Evolutionary conservation across 2,329 filamentous ascomycete species (phyloP).

Genomic region (Chaetothyriales sp.): DNA sequence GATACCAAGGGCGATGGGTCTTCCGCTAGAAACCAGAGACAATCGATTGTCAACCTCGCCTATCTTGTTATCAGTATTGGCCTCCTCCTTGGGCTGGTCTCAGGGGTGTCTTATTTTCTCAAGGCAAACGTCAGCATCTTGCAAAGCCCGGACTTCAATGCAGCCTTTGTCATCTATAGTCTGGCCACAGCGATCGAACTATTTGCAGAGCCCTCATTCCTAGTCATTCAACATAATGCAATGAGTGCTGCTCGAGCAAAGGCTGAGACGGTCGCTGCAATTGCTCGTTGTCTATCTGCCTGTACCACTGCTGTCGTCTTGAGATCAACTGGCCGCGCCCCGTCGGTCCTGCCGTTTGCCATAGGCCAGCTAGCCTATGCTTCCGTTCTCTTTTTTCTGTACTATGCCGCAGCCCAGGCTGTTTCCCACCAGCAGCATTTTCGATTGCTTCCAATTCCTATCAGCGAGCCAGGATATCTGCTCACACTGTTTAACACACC

Average conservation of each 20-base stretch:
- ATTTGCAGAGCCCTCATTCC: conserved; percentile 74
- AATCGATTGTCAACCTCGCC: conserved; percentile 75
- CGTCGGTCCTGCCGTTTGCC: conserved; percentile 78
- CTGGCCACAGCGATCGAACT: conserved; percentile 57
- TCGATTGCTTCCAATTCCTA: conserved; percentile 8
- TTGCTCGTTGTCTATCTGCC: conserved; percentile 60
- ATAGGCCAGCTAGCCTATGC: conserved; percentile 72
- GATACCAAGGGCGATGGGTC: conserved; percentile 15
- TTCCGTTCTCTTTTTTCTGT: conserved; percentile 51
- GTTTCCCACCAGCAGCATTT: conserved; percentile 30
- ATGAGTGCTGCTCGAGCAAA: conserved; percentile 64
- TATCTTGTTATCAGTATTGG: conserved; percentile 64
- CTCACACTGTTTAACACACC: conserved; percentile 50
- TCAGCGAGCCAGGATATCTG: conserved; percentile 30
- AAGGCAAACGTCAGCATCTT: conserved; percentile 36
- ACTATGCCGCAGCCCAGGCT: conserved; percentile 50
- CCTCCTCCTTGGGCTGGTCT: conserved; percentile 41
- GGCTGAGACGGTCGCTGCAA: conserved; percentile 70
- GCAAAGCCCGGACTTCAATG: conserved; percentile 46
- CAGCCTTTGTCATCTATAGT: conserved; percentile 40
- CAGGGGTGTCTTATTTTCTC: conserved; percentile 52
- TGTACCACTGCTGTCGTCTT: conserved; percentile 43
- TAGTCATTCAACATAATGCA: conserved; percentile 67
- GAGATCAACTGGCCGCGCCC: conserved; percentile 44
- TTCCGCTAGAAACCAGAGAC: conserved; percentile 25